phyloP scores from a whole-genome alignment of 768 basidiomycete genomes.

The Auriscalpium orientale region DNA sequence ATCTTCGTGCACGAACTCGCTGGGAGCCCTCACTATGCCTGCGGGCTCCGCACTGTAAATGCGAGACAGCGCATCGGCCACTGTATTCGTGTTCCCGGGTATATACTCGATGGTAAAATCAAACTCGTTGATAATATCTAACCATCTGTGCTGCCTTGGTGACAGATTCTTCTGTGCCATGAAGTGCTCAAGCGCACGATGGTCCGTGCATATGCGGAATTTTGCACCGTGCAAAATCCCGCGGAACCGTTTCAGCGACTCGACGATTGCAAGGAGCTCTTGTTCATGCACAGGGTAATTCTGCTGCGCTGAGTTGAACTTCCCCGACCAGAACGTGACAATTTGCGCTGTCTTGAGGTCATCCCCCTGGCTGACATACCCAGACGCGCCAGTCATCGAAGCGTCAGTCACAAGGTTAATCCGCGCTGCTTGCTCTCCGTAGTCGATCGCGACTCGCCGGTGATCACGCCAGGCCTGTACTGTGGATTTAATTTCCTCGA shows the following conservation, averaged over 20 bases:
- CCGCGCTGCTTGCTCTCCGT: constrained; percentile 11
- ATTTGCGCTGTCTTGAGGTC: constrained; percentile 11
- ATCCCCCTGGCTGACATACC: constrained; percentile 18
- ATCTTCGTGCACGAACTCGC: constrained; percentile 15
- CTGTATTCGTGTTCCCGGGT: constrained; percentile 19
- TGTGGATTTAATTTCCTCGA: constrained; percentile 22
- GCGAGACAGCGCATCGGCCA: constrained; percentile 21
- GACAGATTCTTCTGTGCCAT: constrained; percentile 20
- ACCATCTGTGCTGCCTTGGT: constrained; percentile 21
- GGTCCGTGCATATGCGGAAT: constrained; percentile 23
- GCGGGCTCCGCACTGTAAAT: constrained; percentile 17
- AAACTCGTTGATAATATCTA: constrained; percentile 22
- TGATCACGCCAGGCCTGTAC: constrained; percentile 15
- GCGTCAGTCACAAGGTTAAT: constrained; percentile 22
- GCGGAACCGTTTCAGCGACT: constrained; percentile 29
- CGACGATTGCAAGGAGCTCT: constrained; percentile 23
- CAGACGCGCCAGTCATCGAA: constrained; percentile 15
- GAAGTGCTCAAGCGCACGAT: constrained; percentile 19
- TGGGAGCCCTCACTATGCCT: constrained; percentile 16
- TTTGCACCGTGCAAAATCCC: constrained; percentile 16
- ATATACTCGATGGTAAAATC: constrained; percentile 26
- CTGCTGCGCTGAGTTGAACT: constrained; percentile 22
- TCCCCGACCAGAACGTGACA: constrained; percentile 22
- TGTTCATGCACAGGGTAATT: constrained; percentile 18
- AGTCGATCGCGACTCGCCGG: constrained; percentile 19